A percentile compares a stretch with the other conserved stretches of the same genome.
Conservation (phyloP, 768 basidiomycete species). For the Crucibulum laeve region DNA sequence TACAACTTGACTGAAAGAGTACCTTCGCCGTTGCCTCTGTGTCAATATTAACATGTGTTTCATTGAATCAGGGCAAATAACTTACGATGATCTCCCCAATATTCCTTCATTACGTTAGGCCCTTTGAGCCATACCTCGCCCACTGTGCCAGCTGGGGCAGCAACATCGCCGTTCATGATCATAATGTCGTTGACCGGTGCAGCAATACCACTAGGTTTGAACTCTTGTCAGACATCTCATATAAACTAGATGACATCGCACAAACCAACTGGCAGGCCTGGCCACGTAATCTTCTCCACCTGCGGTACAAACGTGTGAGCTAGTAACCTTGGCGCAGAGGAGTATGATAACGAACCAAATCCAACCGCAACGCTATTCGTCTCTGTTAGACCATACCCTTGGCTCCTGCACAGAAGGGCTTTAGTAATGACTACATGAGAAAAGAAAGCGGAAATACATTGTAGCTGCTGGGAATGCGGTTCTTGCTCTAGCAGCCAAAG, state of each 20-base stretch:
- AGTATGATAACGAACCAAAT: conserved; percentile 18
- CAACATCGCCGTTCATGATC: conserved; percentile 31
- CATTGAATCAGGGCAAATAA: neutral
- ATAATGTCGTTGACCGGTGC: conserved; percentile 41
- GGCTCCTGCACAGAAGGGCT: conserved; percentile 16
- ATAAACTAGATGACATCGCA: neutral
- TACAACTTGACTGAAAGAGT: neutral
- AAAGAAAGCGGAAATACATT: conserved; percentile 8
- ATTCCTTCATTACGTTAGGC: conserved; percentile 48
- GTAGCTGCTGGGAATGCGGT: conserved; percentile 30
- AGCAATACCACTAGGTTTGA: conserved; percentile 37
- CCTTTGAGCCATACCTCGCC: conserved; percentile 46
- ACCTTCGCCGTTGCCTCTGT: conserved; percentile 24
- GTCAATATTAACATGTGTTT: neutral
- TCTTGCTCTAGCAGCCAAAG: conserved; percentile 26
- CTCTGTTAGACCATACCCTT: conserved; percentile 49
- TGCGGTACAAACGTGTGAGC: conserved; percentile 5
- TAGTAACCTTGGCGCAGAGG: neutral
- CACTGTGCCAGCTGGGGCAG: conserved; percentile 20
- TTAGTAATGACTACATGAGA: neutral
- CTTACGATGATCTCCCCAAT: conserved; percentile 44
- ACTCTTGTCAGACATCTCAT: neutral
- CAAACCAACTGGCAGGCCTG: conserved; percentile 43
- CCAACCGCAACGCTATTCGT: conserved; percentile 43
- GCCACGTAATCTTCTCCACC: conserved; percentile 49